Evolutionary conservation across 2,329 filamentous ascomycete genomes (phyloP), one percentile per base, ranked within the genome.

Genomic region (Verticillium dahliae): DNA sequence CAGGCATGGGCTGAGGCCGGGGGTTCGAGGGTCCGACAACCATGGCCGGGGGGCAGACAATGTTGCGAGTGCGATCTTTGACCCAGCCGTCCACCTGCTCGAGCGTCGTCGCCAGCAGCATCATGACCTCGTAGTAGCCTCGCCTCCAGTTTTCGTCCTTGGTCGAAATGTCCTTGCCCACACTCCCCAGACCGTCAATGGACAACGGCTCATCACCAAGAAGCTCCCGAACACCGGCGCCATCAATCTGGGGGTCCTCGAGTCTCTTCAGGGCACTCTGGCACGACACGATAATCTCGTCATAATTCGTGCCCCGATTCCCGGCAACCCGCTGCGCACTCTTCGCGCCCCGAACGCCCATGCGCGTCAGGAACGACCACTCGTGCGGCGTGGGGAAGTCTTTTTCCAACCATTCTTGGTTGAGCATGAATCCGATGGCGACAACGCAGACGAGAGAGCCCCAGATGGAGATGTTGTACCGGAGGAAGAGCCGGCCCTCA

Each of bases 21-120:
- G 91, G 91, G 72, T 97, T 97, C 4, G 90, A 92, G 1, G 92
- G 91, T 0, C 92, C 92, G 57, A 90, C 82, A 60, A 97, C 85
- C 64, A 89, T 86, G 56, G 90, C 87, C 6, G 85, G 83, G 0
- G 90, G 87, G 66, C 91, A 94, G 35, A 89, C 82, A 33, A 89
- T 75, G 52, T 83, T 81, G 65, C 86, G 81, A 9, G 82, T 88
- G 55, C 76, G 85, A 73, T 96, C 92, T 54, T 83, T 80, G 15
- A 96, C 80, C 82, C 88, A 92, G 57, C 89, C 90, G 65, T 97
- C 91, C 31, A 96, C 77, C 67, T 93, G 86, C 75, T 97, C 93
- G 4, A 92, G 87, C 0, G 88, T 86, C 66, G 85, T 85, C 0
- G 89, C 93, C 63, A 86, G 85, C 11, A 89, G 82, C 85, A 97